Percentiles rank a stretch among this genome's conserved stretches.
Evolutionary conservation across 208 protist genomes (phyloP).

Genomic region (Crithidia expoeki): DNA sequence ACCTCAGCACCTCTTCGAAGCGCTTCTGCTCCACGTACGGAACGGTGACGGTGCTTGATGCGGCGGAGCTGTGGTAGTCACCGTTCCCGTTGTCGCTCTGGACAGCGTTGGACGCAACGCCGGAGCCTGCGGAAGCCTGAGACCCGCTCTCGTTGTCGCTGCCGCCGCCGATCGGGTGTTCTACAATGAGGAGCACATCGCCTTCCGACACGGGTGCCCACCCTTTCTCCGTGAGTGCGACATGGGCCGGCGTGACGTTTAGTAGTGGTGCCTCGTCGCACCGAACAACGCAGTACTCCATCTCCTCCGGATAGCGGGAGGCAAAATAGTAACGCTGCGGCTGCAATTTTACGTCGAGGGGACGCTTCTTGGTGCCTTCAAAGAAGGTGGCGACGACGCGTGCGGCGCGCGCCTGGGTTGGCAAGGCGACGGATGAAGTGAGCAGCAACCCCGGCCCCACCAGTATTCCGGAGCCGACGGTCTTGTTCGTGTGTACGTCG

Average conservation of each 20-base stretch:
- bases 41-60: neutral
- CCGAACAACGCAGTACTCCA: constrained; percentile 92
- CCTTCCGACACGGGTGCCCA: constrained; percentile 82
- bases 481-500: constrained; percentile 33
- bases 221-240: constrained; percentile 74
- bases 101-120: neutral
- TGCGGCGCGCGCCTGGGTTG: constrained; percentile 28
- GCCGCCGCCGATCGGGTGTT: constrained; percentile 72
- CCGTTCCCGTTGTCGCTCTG: constrained; percentile 1
- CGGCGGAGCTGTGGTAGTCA: constrained; percentile 2
- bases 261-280: constrained; percentile 72
- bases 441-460: constrained; percentile 73
- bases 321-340: constrained; percentile 80
- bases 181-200: constrained; percentile 84
- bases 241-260: constrained; percentile 74
- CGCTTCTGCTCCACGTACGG: constrained; percentile 68
- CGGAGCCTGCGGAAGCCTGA: neutral
- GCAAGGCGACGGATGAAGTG: constrained; percentile 53
- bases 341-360: constrained; percentile 66
- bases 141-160: neutral
- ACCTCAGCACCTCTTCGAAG: constrained; percentile 89
- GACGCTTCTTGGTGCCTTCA: constrained; percentile 86
- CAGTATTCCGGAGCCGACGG: constrained; percentile 72
- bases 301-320: constrained; percentile 79
- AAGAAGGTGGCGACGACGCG: constrained; percentile 84